Percentiles rank a stretch among this genome's conserved stretches.
These are phyloP conservation scores for Barnettozyma siamensis DNA, from an alignment of 805 yeast genomes.

Conservation along the genomic window DNA sequence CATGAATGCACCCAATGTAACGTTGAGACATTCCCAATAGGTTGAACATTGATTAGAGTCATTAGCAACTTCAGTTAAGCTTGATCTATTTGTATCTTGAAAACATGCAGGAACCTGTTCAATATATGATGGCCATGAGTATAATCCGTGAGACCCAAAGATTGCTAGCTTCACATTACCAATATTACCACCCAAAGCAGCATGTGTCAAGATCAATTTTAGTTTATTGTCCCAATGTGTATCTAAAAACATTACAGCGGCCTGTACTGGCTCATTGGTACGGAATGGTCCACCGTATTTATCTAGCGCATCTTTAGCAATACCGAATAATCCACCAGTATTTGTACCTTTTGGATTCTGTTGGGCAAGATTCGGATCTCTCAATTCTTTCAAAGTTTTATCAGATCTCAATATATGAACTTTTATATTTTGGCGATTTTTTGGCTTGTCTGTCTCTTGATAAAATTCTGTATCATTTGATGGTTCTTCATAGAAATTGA, in stretches of 20 bases:
- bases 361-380: conserved; percentile 80
- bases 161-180: conserved; percentile 72
- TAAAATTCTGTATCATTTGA: conserved; percentile 45
- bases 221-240: conserved; percentile 68
- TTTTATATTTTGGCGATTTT: conserved; percentile 56
- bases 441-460: conserved; percentile 31
- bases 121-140: conserved; percentile 85
- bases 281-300: conserved; percentile 49
- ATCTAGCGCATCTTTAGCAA: conserved; percentile 70
- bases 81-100: conserved; percentile 62
- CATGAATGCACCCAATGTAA: conserved; percentile 89
- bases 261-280: conserved; percentile 49
- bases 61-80: conserved; percentile 75
- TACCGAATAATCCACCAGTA: conserved; percentile 69
- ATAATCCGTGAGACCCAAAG: conserved; percentile 89
- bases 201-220: conserved; percentile 72
- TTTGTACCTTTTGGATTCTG: conserved; percentile 71
- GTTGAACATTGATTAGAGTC: conserved; percentile 82
- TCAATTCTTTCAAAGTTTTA: conserved; percentile 61
- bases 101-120: conserved; percentile 66
- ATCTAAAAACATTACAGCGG: conserved; percentile 82
- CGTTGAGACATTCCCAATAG: conserved; percentile 82
- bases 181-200: conserved; percentile 90
- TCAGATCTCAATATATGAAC: conserved; percentile 72
- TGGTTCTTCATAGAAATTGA: conserved; percentile 67